Evolutionary conservation across 148 eudicot genomes (phyloP).

Genomic region (Pharnaceum exiguum): DNA sequence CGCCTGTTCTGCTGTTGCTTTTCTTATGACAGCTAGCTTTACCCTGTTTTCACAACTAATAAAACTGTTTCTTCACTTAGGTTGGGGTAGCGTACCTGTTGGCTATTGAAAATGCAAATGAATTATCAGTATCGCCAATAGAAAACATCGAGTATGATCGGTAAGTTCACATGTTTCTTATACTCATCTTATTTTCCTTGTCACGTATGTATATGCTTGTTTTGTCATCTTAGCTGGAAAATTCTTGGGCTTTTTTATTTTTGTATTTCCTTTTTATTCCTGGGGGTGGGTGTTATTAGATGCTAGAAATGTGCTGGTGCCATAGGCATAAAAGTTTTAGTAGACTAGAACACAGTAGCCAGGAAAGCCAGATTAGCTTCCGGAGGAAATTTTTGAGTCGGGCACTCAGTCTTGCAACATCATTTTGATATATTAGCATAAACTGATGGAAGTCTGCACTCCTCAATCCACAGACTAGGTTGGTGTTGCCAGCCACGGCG

Average conservation of each 20-base stretch:
- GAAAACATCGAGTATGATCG: slow-evolving; percentile 94
- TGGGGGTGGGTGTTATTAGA: no score
- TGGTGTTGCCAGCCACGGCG: no score
- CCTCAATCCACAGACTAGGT: no score
- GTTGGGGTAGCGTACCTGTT: slow-evolving; percentile 92
- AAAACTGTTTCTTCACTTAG: slow-evolving; percentile 35
- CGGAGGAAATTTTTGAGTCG: no score
- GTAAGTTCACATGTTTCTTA: slow-evolving; percentile 29
- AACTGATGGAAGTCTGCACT: no score
- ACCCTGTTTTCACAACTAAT: not conserved
- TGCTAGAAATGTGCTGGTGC: no score
- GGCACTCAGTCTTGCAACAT: no score
- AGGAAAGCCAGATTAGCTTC: no score
- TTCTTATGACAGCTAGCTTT: not conserved
- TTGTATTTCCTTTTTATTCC: no score
- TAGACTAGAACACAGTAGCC: no score
- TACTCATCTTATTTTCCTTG: not conserved
- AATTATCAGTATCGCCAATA: slow-evolving; percentile 53
- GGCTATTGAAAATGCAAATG: slow-evolving; percentile 89
- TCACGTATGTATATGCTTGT: not conserved
- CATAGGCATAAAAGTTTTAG: no score
- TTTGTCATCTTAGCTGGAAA: not conserved
- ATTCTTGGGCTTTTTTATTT: not conserved
- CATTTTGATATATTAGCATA: no score
- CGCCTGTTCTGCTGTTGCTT: not conserved